Evolutionary conservation across 257 asterid genomes (phyloP).

Genomic region (Cruciata laevipes): DNA sequence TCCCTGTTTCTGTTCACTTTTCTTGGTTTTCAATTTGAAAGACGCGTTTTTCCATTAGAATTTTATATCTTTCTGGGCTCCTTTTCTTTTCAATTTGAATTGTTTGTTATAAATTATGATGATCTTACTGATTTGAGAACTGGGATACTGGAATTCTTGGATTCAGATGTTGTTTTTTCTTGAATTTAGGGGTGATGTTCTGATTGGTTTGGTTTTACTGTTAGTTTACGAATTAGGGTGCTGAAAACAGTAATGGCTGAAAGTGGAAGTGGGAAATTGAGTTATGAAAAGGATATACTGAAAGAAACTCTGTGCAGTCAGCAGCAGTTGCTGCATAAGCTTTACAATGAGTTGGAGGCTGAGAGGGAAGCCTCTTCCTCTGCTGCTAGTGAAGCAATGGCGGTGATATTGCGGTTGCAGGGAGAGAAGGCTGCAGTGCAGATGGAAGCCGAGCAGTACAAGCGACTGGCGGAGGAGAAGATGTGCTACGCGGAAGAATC

Average conservation of each 20-base stretch:
- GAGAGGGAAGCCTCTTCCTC: constrained; percentile 84
- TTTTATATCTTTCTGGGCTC: too few species aligned
- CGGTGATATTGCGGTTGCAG: constrained; percentile 73
- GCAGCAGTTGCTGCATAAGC: constrained; percentile 69
- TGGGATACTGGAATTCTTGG: not conserved
- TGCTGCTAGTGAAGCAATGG: constrained; percentile 78
- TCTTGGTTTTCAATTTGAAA: not conserved
- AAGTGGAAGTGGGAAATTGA: constrained; percentile 29
- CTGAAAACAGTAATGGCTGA: constrained; percentile 41
- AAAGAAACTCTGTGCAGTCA: constrained; percentile 72
- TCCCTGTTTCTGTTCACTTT: not conserved
- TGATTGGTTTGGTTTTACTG: not conserved
- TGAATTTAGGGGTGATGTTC: not conserved
- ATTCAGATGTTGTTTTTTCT: not conserved
- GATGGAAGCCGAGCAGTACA: constrained; percentile 91
- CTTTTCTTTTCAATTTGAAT: not conserved
- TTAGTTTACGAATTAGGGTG: not conserved
- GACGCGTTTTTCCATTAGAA: not conserved
- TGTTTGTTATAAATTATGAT: not conserved
- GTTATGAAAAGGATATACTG: constrained; percentile 34
- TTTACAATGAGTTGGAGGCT: constrained; percentile 73
- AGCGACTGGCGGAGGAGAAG: constrained; percentile 77
- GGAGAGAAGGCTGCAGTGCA: constrained; percentile 81
- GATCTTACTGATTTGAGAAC: not conserved
- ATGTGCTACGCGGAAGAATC: constrained; percentile 85